Evolutionary conservation across 2,329 filamentous ascomycete species (phyloP).

Genomic region (Cercospora zeae-maydis): DNA sequence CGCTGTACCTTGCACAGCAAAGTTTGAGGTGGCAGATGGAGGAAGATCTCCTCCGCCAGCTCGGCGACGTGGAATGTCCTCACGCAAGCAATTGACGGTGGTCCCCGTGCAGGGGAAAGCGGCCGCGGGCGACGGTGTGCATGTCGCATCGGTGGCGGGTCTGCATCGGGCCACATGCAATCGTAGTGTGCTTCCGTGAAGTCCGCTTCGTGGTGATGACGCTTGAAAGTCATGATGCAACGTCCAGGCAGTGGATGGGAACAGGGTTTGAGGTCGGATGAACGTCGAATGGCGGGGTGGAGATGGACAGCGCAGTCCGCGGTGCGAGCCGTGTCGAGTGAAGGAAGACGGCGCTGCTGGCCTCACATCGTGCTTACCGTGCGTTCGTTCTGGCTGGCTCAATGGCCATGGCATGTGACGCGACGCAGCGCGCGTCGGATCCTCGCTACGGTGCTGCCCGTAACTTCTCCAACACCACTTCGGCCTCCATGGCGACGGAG

Average conservation of each 20-base stretch:
- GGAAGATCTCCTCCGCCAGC: conserved; percentile 9
- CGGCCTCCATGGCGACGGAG: neutral
- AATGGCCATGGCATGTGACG: too few relatives aligned
- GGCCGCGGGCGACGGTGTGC: too few relatives aligned
- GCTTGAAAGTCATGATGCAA: conserved; percentile 7
- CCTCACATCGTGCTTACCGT: neutral
- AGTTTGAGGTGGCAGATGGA: conserved; percentile 9
- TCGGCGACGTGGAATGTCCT: conserved; percentile 11
- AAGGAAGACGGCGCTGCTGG: neutral
- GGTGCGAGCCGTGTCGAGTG: neutral
- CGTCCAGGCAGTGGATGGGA: neutral
- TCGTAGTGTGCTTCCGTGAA: conserved; percentile 1
- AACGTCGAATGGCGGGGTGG: neutral
- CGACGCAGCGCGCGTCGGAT: too few relatives aligned
- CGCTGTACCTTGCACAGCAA: conserved; percentile 8
- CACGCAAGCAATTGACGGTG: neutral
- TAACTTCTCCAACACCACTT: neutral
- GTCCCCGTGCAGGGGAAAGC: neutral
- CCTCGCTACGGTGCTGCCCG: too few relatives aligned
- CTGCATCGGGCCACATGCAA: neutral
- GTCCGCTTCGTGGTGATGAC: conserved; percentile 1
- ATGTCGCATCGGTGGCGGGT: neutral
- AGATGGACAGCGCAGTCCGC: neutral
- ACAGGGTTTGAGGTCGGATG: neutral
- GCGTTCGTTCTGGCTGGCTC: neutral